phyloP scores from a whole-genome alignment of 371 early-diverging fungal species.

The Zychaea mexicana region DNA sequence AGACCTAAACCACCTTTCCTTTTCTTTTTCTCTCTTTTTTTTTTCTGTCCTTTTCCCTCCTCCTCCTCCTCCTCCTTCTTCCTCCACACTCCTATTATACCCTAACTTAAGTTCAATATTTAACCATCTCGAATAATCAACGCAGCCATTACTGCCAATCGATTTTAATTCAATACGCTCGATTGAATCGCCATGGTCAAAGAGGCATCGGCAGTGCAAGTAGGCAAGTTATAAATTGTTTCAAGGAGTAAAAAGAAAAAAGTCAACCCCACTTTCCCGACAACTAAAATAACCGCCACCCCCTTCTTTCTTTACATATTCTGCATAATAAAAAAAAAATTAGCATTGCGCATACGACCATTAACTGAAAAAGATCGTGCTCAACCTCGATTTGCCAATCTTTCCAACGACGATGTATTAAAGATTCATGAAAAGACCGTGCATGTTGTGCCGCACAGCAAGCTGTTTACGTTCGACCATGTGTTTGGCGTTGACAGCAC shows the following conservation, averaged over 20 bases:
- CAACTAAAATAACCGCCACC: too few relatives aligned
- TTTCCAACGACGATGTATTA: slow-evolving; percentile 32
- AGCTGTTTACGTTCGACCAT: slow-evolving; percentile 50
- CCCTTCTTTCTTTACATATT: neutral
- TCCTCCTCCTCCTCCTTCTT: too few relatives aligned
- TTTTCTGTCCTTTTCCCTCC: too few relatives aligned
- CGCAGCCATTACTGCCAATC: too few relatives aligned
- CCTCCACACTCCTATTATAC: too few relatives aligned
- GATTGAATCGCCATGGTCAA: slow-evolving; percentile 2
- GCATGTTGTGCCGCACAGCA: slow-evolving; percentile 44
- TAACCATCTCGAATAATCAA: too few relatives aligned
- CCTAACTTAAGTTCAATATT: too few relatives aligned
- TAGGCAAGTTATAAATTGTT: slow-evolving; percentile 27
- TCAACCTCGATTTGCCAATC: slow-evolving; percentile 45
- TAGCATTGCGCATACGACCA: slow-evolving; percentile 49
- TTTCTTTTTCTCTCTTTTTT: too few relatives aligned
- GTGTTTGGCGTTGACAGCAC: slow-evolving; percentile 43
- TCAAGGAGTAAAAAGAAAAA: neutral
- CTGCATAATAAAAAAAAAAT: neutral
- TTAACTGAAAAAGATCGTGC: slow-evolving; percentile 47
- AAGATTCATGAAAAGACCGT: slow-evolving; percentile 41
- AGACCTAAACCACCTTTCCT: too few relatives aligned
- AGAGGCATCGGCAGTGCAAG: slow-evolving; percentile 37
- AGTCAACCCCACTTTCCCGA: neutral
- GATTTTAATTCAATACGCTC: neutral